These are phyloP conservation scores for Cutaneotrichosporon cutaneum DNA, from an alignment of 1,284 basidiomycete species.

Conservation along the genomic window DNA sequence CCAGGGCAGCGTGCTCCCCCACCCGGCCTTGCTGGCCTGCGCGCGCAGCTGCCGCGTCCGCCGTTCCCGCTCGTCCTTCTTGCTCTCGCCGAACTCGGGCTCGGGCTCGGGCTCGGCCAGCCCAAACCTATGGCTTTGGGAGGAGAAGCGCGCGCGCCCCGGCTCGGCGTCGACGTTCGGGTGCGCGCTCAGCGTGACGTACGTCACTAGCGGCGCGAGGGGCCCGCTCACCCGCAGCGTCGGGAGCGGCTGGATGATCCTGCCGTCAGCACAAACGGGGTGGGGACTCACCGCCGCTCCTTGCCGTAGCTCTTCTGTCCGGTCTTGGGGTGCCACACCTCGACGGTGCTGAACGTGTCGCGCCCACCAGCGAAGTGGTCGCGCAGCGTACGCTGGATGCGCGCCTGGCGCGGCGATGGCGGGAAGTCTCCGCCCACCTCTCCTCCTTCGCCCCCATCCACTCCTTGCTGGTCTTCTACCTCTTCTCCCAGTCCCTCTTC, in stretches of 20 bases:
- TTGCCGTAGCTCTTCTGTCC: constrained; percentile 50
- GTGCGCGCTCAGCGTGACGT: constrained; percentile 14
- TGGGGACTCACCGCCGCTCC: constrained; percentile 39
- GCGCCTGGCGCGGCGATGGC: constrained; percentile 15
- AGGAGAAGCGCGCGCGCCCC: constrained; percentile 21
- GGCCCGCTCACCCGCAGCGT: constrained; percentile 42
- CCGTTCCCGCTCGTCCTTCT: constrained; percentile 21
- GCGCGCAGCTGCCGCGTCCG: constrained; percentile 25
- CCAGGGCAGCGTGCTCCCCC: constrained; percentile 37
- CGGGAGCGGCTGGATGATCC: constrained; percentile 45
- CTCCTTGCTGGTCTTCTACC: too few species aligned
- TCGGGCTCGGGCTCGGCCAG: not conserved
- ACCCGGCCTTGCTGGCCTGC: constrained; percentile 37
- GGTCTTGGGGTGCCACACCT: constrained; percentile 47
- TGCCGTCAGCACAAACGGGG: constrained; percentile 23
- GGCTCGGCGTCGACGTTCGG: constrained; percentile 12
- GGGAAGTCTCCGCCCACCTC: constrained; percentile 1
- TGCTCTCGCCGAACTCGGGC: not conserved
- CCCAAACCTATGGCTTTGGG: constrained; percentile 33
- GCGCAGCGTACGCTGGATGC: constrained; percentile 16
- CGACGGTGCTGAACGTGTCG: constrained; percentile 29
- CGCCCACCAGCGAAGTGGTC: constrained; percentile 11
- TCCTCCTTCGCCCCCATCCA: too few species aligned
- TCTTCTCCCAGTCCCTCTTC: not conserved
- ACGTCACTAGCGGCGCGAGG: constrained; percentile 26